phyloP scores from a whole-genome alignment of 345 rosid species.

The Theobroma cacao region DNA sequence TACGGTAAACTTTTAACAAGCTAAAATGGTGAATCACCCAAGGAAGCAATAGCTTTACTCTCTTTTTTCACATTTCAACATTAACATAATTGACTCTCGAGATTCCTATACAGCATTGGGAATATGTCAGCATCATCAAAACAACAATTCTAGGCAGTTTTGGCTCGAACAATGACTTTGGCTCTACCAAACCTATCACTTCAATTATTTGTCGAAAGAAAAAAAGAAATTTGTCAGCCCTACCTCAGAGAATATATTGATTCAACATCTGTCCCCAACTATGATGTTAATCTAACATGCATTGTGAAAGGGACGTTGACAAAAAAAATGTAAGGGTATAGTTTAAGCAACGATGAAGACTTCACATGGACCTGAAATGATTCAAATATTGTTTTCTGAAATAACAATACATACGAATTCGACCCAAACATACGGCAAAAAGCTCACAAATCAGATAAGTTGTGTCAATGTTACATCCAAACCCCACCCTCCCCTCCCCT shows the following conservation, averaged over 20 bases:
- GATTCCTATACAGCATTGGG: constrained; percentile 20
- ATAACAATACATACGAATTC: neutral
- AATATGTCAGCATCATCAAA: constrained; percentile 25
- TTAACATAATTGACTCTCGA: constrained; percentile 12
- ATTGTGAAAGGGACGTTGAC: constrained; percentile 3
- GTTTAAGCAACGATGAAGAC: neutral
- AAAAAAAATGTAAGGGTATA: too few species aligned
- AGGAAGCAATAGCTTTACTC: neutral
- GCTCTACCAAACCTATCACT: neutral
- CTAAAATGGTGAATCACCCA: neutral
- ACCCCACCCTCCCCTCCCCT: too few species aligned
- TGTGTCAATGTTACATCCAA: too few species aligned
- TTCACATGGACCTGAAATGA: neutral
- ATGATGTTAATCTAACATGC: neutral
- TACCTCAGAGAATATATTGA: constrained; percentile 14
- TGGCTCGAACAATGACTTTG: constrained; percentile 3
- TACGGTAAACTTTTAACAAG: too few species aligned
- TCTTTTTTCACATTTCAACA: constrained; percentile 4
- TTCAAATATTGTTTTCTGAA: neutral
- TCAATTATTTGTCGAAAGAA: neutral
- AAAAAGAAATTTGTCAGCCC: neutral
- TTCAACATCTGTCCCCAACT: constrained; percentile 14
- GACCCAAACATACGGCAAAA: neutral
- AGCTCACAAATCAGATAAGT: neutral
- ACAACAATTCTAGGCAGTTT: neutral